Evolutionary conservation across 108 stramenopile species (phyloP).

Genomic region (Skeletonema marinoi): DNA sequence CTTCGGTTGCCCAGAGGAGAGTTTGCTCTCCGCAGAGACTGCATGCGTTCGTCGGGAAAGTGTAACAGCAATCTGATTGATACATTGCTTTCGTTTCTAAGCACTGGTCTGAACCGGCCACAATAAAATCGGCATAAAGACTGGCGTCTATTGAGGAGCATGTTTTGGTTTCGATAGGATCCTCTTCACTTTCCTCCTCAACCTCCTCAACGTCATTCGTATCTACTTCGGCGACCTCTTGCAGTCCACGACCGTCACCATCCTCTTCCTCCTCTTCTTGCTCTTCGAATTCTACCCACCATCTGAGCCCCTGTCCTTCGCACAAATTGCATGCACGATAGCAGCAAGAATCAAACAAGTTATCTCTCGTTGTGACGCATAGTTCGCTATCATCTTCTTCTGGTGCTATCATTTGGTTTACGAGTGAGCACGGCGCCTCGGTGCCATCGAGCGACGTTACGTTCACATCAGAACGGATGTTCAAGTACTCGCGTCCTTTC

Average conservation of each 20-base stretch:
- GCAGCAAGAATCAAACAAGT: constrained; percentile 40
- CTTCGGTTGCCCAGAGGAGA: constrained; percentile 36
- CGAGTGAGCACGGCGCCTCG: constrained; percentile 23
- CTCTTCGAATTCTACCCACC: constrained; percentile 49
- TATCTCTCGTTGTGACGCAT: constrained; percentile 29
- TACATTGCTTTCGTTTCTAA: constrained; percentile 24
- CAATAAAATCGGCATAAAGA: constrained; percentile 37
- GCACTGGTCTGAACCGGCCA: constrained; percentile 34
- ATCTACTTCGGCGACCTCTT: background rate
- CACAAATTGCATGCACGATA: constrained; percentile 44
- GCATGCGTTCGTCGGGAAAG: constrained; percentile 39
- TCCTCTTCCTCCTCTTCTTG: background rate
- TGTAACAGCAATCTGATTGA: constrained; percentile 37
- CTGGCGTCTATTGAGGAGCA: constrained; percentile 47
- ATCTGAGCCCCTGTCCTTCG: constrained; percentile 35
- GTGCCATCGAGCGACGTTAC: constrained; percentile 31
- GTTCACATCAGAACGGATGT: constrained; percentile 35
- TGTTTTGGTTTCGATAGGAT: constrained; percentile 9
- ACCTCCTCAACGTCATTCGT: background rate
- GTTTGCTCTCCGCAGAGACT: constrained; percentile 31
- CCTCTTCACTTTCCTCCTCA: background rate
- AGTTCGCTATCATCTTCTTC: constrained; percentile 24
- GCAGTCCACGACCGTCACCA: background rate
- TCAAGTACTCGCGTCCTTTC: constrained; percentile 30
- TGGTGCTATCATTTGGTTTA: constrained; percentile 43